Base-by-base conservation (phyloP, 805 yeast species). In the Candida maris region DNA sequence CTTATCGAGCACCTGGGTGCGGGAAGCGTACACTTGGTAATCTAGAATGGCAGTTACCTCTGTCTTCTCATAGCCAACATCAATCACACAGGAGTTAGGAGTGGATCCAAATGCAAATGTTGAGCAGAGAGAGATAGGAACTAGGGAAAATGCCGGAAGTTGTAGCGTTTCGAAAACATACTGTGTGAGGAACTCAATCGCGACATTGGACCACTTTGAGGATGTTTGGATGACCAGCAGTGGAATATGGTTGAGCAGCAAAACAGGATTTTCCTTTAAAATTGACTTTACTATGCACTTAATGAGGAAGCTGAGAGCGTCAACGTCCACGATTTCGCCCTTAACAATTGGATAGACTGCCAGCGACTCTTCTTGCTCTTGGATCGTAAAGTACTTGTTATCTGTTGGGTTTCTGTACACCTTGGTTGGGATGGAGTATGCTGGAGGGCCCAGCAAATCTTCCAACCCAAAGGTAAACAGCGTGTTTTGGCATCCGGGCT, bases 41-140 rank as follows among this genome's bases (percentile, higher is more conserved):
- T 85, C 93, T 20, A 84, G 60, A n/a, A 91, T 75, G 3, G 96
- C 93, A 9, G 80, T 70, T 17, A 91, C 68, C 55, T 87, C 95
- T 3, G 88, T 77, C 47, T 81, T 75, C 17, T 79, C 75, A 44
- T 67, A 65, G 14, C 97, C 97, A 31, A 91, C 70, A 58, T 91
- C 95, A 27, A 91, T 76, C 13, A 91, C 83, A 24, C 83, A 64
- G 1, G 88, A 72, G 42, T 79, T 83, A 26, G 79, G 72, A 8
- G 78, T 63, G 6, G 67, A 56, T 4, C 86, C 85, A 56, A 81
- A 70, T 0, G 96, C 91, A 59, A 78, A 88, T 13, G 84, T 67
- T 1, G 87, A 65, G 5, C 86, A 83, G 25, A 87, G 62, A 1
- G 88, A 67, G 15, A 73, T 64, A 30, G 94, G 88, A 25, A 85